These are phyloP conservation scores for Biscogniauxia marginata DNA, from an alignment of 2,329 filamentous ascomycete genomes.

Conservation along the genomic window DNA sequence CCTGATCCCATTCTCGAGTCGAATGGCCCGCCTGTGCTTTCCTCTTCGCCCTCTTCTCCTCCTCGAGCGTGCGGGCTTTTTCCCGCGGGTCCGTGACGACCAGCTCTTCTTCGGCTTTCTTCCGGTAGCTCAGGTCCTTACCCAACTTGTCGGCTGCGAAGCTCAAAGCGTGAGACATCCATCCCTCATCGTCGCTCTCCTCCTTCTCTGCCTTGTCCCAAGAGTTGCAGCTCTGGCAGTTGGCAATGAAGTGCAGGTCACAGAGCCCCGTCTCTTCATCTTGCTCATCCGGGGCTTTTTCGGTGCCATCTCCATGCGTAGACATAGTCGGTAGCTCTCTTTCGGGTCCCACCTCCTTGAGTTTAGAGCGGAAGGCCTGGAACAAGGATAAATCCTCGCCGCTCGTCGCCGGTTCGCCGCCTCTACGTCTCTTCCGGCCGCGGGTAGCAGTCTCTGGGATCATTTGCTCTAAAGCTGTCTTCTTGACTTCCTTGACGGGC, in stretches of 20 bases:
- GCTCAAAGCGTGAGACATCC: conserved; percentile 82
- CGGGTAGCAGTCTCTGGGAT: conserved; percentile 70
- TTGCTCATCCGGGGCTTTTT: conserved; percentile 34
- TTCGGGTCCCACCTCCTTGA: conserved; percentile 54
- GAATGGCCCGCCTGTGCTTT: conserved; percentile 51
- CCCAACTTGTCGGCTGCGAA: conserved; percentile 89
- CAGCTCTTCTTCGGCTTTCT: conserved; percentile 86
- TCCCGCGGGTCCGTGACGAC: conserved; percentile 91
- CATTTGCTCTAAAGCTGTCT: conserved; percentile 69
- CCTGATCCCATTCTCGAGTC: conserved; percentile 59
- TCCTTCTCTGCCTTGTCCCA: conserved; percentile 65
- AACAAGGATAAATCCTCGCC: conserved; percentile 69
- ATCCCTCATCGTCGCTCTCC: conserved; percentile 65
- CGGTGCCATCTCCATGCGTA: conserved; percentile 22
- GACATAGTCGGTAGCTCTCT: conserved; percentile 25
- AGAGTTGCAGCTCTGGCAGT: conserved; percentile 86
- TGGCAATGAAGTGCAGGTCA: conserved; percentile 92
- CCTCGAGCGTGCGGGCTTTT: conserved; percentile 70
- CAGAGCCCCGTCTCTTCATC: conserved; percentile 76
- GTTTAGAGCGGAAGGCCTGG: conserved; percentile 74
- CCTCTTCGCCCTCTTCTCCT: conserved; percentile 60
- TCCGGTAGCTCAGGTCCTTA: conserved; percentile 87
- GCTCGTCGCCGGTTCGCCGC: conserved; percentile 49
- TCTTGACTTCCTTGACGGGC: conserved; percentile 56
- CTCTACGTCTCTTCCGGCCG: conserved; percentile 67